Base-by-base conservation (phyloP, 1,284 basidiomycete genomes). In the Neolentinus lepideus region DNA sequence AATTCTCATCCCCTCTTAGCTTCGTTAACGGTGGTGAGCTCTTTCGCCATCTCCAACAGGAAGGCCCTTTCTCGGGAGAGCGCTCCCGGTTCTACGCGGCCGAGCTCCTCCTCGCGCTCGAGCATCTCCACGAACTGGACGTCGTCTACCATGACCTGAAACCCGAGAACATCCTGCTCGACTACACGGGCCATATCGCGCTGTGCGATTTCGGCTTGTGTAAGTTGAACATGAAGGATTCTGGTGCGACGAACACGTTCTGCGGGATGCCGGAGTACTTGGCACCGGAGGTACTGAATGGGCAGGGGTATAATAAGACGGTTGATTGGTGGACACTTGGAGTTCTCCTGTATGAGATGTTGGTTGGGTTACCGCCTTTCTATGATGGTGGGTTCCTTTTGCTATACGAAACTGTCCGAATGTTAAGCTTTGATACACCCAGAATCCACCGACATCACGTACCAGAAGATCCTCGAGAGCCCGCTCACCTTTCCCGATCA, bases 271-370 rank as follows among this genome's bases (percentile, higher is more conserved):
- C 96, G 0, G 96, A 99, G 69, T 99, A 99, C 64, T 81, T 94
- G 35, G 94, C 94, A 1, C 96, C 96, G 0, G 96, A 99, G 69
- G 88, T 98, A 58, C 74, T 99, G 52, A 88, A 88, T n/a, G 94
- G 90, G 1, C 89, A 96, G 59, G 96, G 96, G 43, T 99, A 99
- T 70, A 94, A 85, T 69, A 96, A 97, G 74, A 90, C 90, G 12
- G 97, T 99, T 58, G 96, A 99, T 71, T 99, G 96, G 96, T 99
- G 96, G 96, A 99, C 96, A 2, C 81, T 99, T 10, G 96, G 96
- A 56, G 95, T 99, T 6, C 76, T 99, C 29, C 77, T 99, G 47
- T 99, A 97, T 69, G 96, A 99, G 74, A 99, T 99, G 96, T 80
- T 98, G 47, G 83, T 89, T 53, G 88, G 88, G 21, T 81, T 99